These are phyloP conservation scores for Rhizophora mangle DNA, from an alignment of 345 rosid species.

Conservation along the genomic window DNA sequence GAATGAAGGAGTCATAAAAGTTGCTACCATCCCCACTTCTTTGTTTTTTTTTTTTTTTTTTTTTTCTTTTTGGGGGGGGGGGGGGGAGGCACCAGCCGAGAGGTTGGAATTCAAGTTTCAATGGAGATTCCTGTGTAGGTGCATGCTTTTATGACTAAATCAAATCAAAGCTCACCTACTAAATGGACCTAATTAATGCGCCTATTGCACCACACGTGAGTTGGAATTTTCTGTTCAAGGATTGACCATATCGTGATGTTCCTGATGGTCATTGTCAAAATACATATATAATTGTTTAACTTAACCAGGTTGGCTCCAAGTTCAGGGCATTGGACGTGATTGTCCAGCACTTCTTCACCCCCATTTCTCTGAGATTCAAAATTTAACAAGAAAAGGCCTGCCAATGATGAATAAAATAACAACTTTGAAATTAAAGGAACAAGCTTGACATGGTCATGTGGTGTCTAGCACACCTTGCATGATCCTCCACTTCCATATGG, in stretches of 20 bases:
- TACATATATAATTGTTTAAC: not conserved
- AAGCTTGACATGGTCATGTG: no score
- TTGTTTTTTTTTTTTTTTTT: no score
- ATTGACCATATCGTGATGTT: conserved; percentile 11
- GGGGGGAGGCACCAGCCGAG: not conserved
- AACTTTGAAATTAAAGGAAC: no score
- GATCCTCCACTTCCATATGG: no score
- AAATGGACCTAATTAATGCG: conserved; percentile 18
- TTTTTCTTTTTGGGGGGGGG: not conserved
- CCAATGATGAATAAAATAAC: no score
- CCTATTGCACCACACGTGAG: conserved; percentile 34
- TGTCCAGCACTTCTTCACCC: no score
- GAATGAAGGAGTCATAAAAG: conserved; percentile 26
- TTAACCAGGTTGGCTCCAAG: no score
- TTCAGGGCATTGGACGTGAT: no score
- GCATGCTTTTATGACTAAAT: conserved; percentile 17
- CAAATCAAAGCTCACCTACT: conserved; percentile 9
- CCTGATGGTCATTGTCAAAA: conserved; percentile 1
- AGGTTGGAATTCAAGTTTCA: conserved; percentile 13
- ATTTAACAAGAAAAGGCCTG: no score
- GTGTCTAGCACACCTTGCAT: no score
- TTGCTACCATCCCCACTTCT: conserved; percentile 8
- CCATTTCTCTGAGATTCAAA: no score
- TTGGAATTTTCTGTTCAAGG: conserved; percentile 18
- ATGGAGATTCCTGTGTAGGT: conserved; percentile 23